Evolutionary conservation across 345 rosid genomes (phyloP), one percentile per base, ranked within the genome.

Genomic region (Euphorbia tirucalli): DNA sequence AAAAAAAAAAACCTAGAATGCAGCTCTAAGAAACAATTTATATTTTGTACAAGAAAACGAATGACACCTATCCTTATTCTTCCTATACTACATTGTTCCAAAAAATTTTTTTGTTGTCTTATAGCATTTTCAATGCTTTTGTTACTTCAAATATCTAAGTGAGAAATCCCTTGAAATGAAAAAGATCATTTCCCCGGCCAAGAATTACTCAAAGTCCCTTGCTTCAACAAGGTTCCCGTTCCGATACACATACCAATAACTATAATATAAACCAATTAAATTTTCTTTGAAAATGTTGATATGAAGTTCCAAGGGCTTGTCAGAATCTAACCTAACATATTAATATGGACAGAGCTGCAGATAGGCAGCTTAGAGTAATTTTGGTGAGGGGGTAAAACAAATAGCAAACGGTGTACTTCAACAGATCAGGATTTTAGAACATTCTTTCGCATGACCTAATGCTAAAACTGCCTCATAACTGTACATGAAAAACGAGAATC

Each of bases 401-500:
- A 66, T 1, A 28, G 30, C 25, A 48, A 4, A 0, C 11, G 22
- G 44, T 41, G 44, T 9, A 15, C 21, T 52, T 59, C 39, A 59
- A 22, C 52, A 64, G 68, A 13, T 46, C 7, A 16, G 46, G 28
- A 27, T 32, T 44, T 28, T 56, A 27, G 27, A 4, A 27, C 49
- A 1, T 19, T 52, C 22, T n/a, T 19, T n/a, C 19, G 57, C 57
- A 1, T 18, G 49, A 57, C 56, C 69, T 52, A 32, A 43, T 41
- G n/a, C n/a, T n/a, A n/a, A n/a, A 41, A 30, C 74, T 57, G 27
- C 41, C n/a, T n/a, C n/a, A n/a, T 41, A 30, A 35, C 71, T 57
- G 32, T 41, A 75, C 77, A 71, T 72, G 75, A 56, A 71, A 11
- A 56, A 39, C 71, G 24, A 59, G 18, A 11, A 52, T 31, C 43